These are phyloP conservation scores for Rhinocladiella mackenziei DNA, from an alignment of 2,329 filamentous ascomycete species.

Conservation along the genomic window DNA sequence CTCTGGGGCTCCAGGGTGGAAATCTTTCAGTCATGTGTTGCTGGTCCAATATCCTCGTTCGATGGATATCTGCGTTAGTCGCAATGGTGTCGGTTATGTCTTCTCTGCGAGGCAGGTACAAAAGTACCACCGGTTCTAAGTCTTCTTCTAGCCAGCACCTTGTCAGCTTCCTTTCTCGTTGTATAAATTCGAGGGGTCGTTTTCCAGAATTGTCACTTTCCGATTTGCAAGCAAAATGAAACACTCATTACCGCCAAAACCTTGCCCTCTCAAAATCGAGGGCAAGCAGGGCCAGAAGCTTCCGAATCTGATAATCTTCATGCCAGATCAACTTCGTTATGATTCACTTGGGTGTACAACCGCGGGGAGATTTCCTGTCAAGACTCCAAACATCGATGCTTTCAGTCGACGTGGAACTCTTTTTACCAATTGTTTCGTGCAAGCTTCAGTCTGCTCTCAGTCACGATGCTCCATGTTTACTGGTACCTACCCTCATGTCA, in stretches of 20 bases:
- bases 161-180: neutral
- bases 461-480: slow-evolving; percentile 49
- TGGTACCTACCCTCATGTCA: slow-evolving; percentile 46
- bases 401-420: slow-evolving; percentile 39
- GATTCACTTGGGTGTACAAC: slow-evolving; percentile 42
- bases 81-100: too few species aligned
- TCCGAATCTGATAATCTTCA: slow-evolving; percentile 37
- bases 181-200: neutral
- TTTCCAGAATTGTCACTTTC: neutral
- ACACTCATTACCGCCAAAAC: slow-evolving; percentile 2
- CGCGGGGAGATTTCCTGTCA: slow-evolving; percentile 2
- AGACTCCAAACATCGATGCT: slow-evolving; percentile 39
- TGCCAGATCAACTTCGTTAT: slow-evolving; percentile 49
- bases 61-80: too few species aligned
- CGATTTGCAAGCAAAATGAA: neutral
- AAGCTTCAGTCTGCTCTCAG: slow-evolving; percentile 48
- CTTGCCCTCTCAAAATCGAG: neutral
- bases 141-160: neutral
- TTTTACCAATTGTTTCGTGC: slow-evolving; percentile 47
- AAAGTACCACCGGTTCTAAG: too few species aligned
- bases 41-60: too few species aligned
- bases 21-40: too few species aligned
- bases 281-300: slow-evolving; percentile 1
- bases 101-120: too few species aligned
- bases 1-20: too few species aligned